Evolutionary conservation across 768 basidiomycete species (phyloP).

Genomic region (Suillus discolor): DNA sequence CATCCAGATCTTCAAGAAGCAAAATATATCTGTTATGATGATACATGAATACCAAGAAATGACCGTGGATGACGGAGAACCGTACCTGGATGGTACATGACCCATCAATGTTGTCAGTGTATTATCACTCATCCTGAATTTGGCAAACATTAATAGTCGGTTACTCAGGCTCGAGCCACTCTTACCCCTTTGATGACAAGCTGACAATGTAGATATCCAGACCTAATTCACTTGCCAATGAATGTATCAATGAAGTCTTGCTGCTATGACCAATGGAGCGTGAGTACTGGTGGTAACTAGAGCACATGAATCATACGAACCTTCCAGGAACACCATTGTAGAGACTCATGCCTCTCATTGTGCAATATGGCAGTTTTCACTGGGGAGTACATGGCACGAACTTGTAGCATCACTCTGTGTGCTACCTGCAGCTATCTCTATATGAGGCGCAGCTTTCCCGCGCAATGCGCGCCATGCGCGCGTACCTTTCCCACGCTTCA

Average conservation of each 20-base stretch:
- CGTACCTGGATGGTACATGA: constrained; percentile 80
- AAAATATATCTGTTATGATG: constrained; percentile 71
- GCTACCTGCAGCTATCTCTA: no score
- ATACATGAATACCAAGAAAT: constrained; percentile 19
- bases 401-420: no score
- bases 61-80: constrained; percentile 4
- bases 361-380: no score
- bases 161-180: constrained; percentile 15
- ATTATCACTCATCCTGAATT: constrained; percentile 83
- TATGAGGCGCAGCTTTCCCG: no score
- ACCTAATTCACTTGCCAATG: constrained; percentile 79
- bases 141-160: constrained; percentile 2
- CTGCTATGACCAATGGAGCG: constrained; percentile 48
- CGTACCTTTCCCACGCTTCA: no score
- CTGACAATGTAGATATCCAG: constrained; percentile 93
- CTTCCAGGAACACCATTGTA: constrained; percentile 87
- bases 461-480: no score
- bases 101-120: constrained; percentile 87
- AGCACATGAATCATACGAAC: constrained; percentile 36
- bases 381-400: no score
- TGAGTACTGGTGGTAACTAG: constrained; percentile 15
- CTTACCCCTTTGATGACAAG: constrained; percentile 83
- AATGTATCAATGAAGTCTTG: constrained; percentile 86
- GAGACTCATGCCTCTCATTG: no score
- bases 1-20: constrained; percentile 92